Percentiles rank a stretch among this genome's conserved stretches.
These are phyloP conservation scores for Moniliophthora roreri DNA, from an alignment of 1,284 basidiomycete genomes.

Conservation along the genomic window DNA sequence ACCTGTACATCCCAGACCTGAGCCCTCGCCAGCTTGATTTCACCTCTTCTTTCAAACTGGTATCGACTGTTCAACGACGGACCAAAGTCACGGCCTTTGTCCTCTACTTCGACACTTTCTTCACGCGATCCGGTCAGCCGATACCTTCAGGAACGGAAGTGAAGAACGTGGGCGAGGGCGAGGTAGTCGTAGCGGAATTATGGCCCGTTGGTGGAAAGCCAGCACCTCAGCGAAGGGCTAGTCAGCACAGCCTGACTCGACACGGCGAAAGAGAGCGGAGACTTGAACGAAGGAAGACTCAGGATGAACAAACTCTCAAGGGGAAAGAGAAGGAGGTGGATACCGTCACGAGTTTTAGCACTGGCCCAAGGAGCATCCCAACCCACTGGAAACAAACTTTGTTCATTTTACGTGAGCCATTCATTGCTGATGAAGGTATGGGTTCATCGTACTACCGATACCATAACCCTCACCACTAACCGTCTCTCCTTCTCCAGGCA, in stretches of 20 bases:
- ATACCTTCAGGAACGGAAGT: constrained; percentile 53
- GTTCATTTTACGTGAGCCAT: constrained; percentile 83
- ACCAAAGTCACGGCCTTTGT: constrained; percentile 80
- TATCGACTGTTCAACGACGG: constrained; percentile 54
- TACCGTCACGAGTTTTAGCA: constrained; percentile 82
- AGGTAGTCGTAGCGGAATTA: constrained; percentile 67
- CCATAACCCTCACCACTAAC: no score
- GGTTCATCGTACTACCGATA: constrained; percentile 2
- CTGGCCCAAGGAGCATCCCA: constrained; percentile 81
- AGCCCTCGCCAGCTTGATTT: constrained; percentile 79
- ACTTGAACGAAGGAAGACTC: background rate
- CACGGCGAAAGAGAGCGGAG: background rate
- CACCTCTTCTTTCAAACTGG: constrained; percentile 69
- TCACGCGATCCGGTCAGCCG: constrained; percentile 62
- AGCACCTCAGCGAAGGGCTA: constrained; percentile 46
- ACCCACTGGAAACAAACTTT: constrained; percentile 99
- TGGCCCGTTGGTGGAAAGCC: constrained; percentile 71
- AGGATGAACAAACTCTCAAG: background rate
- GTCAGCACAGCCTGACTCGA: constrained; percentile 12
- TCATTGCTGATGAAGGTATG: constrained; percentile 73
- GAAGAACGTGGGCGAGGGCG: constrained; percentile 53
- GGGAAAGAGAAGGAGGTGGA: constrained; percentile 41
- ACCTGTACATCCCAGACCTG: constrained; percentile 69
- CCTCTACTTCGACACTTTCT: constrained; percentile 95
- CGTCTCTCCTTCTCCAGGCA: constrained; percentile 45